Evolutionary conservation across 257 asterid species (phyloP).

Genomic region (Lycium barbarum): DNA sequence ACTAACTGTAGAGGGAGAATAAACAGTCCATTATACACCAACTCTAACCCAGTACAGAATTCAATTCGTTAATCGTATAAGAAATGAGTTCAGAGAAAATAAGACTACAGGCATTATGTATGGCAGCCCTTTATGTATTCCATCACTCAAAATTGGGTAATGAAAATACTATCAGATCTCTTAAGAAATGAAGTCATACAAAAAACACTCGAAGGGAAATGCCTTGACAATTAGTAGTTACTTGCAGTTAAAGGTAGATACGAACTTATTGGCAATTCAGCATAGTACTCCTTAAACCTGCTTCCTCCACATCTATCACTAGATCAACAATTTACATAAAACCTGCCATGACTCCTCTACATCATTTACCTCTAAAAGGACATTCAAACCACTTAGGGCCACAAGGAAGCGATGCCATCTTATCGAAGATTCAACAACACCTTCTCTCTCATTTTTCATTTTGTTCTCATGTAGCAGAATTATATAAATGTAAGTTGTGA

Average conservation of each 20-base stretch:
- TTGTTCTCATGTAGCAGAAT: not conserved
- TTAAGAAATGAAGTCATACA: not conserved
- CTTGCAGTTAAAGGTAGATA: not conserved
- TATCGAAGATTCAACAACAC: not conserved
- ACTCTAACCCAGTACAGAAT: not conserved
- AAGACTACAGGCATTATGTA: not conserved
- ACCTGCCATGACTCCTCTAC: not conserved
- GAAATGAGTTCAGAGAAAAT: not conserved
- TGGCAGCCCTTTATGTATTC: not conserved
- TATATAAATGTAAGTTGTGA: not conserved
- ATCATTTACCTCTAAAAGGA: not conserved
- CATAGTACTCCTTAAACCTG: not conserved
- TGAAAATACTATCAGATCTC: not conserved
- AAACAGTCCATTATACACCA: not conserved
- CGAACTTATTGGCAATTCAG: not conserved
- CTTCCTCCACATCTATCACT: too few species aligned
- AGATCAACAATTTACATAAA: not conserved
- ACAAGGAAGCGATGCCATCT: not conserved
- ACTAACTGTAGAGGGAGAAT: not conserved
- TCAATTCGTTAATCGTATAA: not conserved
- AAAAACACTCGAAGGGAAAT: not conserved
- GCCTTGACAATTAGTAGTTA: not conserved
- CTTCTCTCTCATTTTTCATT: not conserved
- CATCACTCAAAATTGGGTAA: not conserved
- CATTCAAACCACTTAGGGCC: not conserved